phyloP scores from a whole-genome alignment of 2,329 filamentous ascomycete genomes.

The Trichoderma sp. region DNA sequence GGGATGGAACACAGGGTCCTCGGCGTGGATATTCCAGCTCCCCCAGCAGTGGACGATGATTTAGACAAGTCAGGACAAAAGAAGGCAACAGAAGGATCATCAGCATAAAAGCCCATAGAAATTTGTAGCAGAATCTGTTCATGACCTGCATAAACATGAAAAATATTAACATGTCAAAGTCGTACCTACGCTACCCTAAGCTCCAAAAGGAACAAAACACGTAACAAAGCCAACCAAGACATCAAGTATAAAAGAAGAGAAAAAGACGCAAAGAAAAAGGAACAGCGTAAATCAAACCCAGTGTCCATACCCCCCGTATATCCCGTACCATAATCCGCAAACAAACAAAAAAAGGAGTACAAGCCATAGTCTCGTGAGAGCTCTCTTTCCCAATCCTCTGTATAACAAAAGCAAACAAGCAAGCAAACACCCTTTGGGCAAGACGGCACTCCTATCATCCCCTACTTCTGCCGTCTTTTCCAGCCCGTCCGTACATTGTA shows the following conservation, averaged over 20 bases:
- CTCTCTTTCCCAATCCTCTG: slow-evolving; percentile 16
- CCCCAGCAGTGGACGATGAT: slow-evolving; percentile 51
- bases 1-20: slow-evolving; percentile 62
- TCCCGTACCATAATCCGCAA: slow-evolving; percentile 4
- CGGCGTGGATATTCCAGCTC: slow-evolving; percentile 54
- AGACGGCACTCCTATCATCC: not conserved
- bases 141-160: not conserved
- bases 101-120: not conserved
- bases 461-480: not conserved
- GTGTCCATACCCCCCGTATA: not conserved
- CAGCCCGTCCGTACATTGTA: not conserved
- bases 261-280: not conserved
- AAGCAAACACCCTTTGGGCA: not conserved
- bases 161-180: not conserved
- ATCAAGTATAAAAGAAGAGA: not conserved
- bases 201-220: not conserved
- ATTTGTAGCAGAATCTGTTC: not conserved
- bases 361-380: slow-evolving; percentile 23
- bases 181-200: not conserved
- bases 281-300: not conserved
- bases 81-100: not conserved
- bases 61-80: slow-evolving; percentile 33
- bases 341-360: slow-evolving; percentile 9
- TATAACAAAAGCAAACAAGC: slow-evolving; percentile 1
- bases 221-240: not conserved